phyloP scores from a whole-genome alignment of 1,139 yeast species.

The Saccharomycopsis hybrid region DNA sequence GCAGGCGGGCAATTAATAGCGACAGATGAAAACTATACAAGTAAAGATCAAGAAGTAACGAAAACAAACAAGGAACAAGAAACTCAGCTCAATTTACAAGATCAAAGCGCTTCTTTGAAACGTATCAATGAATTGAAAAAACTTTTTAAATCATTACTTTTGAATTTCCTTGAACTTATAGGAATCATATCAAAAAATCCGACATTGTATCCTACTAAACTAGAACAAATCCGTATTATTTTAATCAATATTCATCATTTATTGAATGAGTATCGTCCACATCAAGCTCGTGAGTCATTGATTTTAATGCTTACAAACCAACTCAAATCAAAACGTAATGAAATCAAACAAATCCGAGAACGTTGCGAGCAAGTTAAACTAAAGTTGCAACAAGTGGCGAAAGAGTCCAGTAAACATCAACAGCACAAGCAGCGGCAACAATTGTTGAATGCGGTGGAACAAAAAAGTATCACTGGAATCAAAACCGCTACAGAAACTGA shows the following conservation, averaged over 20 bases:
- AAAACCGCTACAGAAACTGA: too few species aligned
- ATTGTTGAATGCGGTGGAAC: too few species aligned
- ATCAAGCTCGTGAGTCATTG: conserved; percentile 78
- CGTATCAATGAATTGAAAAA: conserved; percentile 59
- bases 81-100: not conserved
- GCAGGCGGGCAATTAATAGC: not conserved
- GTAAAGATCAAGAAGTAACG: too few species aligned
- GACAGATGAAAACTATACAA: too few species aligned
- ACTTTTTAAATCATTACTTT: conserved; percentile 58
- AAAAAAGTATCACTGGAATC: too few species aligned
- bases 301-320: conserved; percentile 64
- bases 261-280: conserved; percentile 80
- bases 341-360: conserved; percentile 40
- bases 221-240: conserved; percentile 67
- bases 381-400: conserved; percentile 3
- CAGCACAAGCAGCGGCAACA: too few species aligned
- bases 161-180: conserved; percentile 67
- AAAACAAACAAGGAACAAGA: not conserved
- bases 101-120: conserved; percentile 11
- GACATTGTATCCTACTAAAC: conserved; percentile 52
- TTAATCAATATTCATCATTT: conserved; percentile 79
- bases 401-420: too few species aligned
- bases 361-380: conserved; percentile 2
- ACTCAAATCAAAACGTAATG: conserved; percentile 45
- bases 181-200: conserved; percentile 72